Evolutionary conservation across 2,329 filamentous ascomycete genomes (phyloP).

Genomic region (Neoascochyta sp.): DNA sequence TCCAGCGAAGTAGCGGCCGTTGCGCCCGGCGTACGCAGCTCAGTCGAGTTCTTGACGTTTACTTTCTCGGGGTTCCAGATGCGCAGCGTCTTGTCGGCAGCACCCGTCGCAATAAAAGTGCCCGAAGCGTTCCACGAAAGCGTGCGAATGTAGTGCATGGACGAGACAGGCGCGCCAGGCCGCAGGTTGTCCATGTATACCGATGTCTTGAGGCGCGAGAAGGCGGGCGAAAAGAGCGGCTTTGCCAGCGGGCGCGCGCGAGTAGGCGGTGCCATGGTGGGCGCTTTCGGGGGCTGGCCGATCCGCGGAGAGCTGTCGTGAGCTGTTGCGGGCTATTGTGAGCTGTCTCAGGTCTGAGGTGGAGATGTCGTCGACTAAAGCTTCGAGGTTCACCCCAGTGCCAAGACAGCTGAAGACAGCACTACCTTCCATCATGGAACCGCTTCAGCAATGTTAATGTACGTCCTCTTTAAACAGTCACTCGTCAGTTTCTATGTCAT

Average conservation of each 20-base stretch:
- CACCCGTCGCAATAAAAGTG: conserved; percentile 77
- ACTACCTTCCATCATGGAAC: too few species aligned
- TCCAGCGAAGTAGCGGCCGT: conserved; percentile 51
- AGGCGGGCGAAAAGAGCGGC: conserved; percentile 64
- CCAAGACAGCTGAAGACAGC: too few species aligned
- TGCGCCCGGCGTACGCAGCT: conserved; percentile 62
- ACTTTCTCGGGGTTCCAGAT: conserved; percentile 80
- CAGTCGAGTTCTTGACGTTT: conserved; percentile 69
- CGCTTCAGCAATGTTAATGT: too few species aligned
- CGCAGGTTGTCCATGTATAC: conserved; percentile 53
- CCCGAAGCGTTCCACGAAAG: conserved; percentile 89
- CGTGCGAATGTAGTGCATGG: conserved; percentile 55
- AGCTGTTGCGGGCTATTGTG: too few species aligned
- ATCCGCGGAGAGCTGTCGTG: too few species aligned
- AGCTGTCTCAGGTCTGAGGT: too few species aligned
- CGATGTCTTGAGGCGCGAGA: conserved; percentile 66
- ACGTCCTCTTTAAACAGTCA: too few species aligned
- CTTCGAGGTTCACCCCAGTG: too few species aligned
- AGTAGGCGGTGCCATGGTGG: conserved; percentile 38
- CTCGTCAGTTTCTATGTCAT: too few species aligned
- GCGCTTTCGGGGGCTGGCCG: too few species aligned
- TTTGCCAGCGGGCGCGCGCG: conserved; percentile 60
- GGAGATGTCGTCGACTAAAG: too few species aligned
- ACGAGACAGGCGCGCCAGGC: conserved; percentile 30
- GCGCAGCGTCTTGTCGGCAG: conserved; percentile 65